Conservation (phyloP, 176 grass and related monocot species). For the Triticum dicoccoides region DNA sequence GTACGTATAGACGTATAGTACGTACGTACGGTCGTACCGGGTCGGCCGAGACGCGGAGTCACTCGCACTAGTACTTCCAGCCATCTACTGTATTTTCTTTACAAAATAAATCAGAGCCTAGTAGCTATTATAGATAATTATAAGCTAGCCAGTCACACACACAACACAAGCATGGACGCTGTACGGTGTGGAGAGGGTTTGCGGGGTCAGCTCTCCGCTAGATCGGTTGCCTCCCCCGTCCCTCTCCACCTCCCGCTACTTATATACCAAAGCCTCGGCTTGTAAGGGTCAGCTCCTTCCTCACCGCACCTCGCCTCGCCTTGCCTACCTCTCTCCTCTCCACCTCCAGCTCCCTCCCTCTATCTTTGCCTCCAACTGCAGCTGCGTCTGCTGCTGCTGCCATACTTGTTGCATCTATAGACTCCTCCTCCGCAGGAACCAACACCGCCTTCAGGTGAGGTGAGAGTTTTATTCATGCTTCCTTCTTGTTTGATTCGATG, state of each 20-base stretch:
- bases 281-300: not conserved
- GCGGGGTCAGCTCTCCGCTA: not conserved
- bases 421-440: fast-evolving
- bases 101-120: not conserved
- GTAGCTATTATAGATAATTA: not conserved
- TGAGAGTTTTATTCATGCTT: no score
- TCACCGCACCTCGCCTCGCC: not conserved
- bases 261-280: not conserved
- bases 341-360: not conserved
- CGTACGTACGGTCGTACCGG: slow-evolving; percentile 39
- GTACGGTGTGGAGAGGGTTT: no score
- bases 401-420: not conserved
- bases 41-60: not conserved
- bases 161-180: not conserved
- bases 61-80: not conserved
- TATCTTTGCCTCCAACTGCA: not conserved
- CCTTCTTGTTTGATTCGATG: not conserved
- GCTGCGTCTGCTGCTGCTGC: no score
- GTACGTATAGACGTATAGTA: not conserved
- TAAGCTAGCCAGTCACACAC: not conserved
- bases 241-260: not conserved
- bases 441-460: not conserved
- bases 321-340: not conserved
- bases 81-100: not conserved
- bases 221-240: not conserved